These are phyloP conservation scores for Bruguiera sexangula DNA, from an alignment of 345 rosid genomes.

Conservation along the genomic window DNA sequence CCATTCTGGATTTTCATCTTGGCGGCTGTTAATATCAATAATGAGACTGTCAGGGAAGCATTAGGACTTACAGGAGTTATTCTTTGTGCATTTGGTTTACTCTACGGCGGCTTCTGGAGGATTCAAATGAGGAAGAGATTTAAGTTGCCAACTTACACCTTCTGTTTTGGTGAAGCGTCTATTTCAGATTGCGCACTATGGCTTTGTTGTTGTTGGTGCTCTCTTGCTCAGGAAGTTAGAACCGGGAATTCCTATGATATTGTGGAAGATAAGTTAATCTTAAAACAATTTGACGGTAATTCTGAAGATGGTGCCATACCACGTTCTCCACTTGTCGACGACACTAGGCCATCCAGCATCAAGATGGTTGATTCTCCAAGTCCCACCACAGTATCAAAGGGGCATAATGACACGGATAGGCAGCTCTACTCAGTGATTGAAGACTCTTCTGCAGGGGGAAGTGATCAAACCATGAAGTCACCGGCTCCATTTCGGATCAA, in stretches of 20 bases:
- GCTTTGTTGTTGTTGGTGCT: conserved; percentile 90
- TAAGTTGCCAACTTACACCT: conserved; percentile 67
- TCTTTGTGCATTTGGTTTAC: conserved; percentile 77
- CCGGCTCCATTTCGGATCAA: conserved; percentile 56
- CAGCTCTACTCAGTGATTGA: conserved; percentile 44
- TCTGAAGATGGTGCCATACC: conserved; percentile 45
- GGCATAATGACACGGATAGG: conserved; percentile 37
- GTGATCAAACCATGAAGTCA: conserved; percentile 53
- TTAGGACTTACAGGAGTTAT: conserved; percentile 63
- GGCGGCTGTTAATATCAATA: conserved; percentile 76
- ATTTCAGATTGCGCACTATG: conserved; percentile 68
- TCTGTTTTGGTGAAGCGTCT: conserved; percentile 57
- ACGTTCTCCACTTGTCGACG: conserved; percentile 32
- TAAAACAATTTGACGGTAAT: conserved; percentile 21
- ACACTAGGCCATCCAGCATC: conserved; percentile 30
- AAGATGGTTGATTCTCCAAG: conserved; percentile 37
- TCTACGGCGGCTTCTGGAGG: conserved; percentile 97
- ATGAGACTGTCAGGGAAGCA: conserved; percentile 56
- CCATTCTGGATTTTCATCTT: conserved; percentile 91
- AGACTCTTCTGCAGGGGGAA: conserved; percentile 34
- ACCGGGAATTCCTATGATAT: conserved; percentile 72
- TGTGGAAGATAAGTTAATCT: conserved; percentile 53
- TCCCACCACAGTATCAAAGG: conserved; percentile 45
- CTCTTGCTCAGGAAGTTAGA: conserved; percentile 89
- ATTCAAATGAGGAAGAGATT: conserved; percentile 85